Base-by-base conservation (phyloP, 352 stramenopile genomes). In the Phytopythium sindhum region DNA sequence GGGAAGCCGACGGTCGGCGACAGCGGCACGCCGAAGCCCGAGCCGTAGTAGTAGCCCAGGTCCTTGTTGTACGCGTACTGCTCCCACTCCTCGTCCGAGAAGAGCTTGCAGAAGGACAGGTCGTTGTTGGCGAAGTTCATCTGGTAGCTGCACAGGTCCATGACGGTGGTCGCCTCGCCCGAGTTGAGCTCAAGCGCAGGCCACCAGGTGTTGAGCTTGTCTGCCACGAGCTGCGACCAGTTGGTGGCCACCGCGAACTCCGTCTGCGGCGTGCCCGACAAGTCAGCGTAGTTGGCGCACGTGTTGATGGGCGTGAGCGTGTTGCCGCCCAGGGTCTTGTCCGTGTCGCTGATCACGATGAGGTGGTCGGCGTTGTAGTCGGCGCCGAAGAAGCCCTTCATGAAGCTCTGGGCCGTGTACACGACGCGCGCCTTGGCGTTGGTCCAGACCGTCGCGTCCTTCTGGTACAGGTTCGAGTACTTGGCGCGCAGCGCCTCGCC, bases 71-170 rank as follows among this genome's bases (percentile, higher is more conserved):
- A 86, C 17, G 44, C 75, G 61, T 86, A 86, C 53, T 72, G 63
- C 44, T 73, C 42, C 77, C 77, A 86, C 61, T 86, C 77, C 17
- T 84, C 70, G 63, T 86, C 77, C 19, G 75, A 78, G 66, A 84
- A 86, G 57, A 86, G 61, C 39, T 64, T 39, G 41, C 77, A 86
- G 67, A 84, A 82, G 59, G 74, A 64, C 5, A 72, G 53, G 61
- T 72, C 54, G 51, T 66, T 60, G 60, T 84, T 82, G 57, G 70
- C 69, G 29, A 79, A 72, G 53, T 84, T 84, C 47, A 74, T 74
- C 63, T 86, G 70, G 65, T 84, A 86, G 68, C 77, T 80, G 64
- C 77, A 86, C 42, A 86, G 61, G 64, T 86, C 77, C 77, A 84
- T 86, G 48, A 86, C 64, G 11, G 70, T 76, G 9, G 74, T 28